Evolutionary conservation across 2,329 filamentous ascomycete genomes (phyloP).

Genomic region (Ceratocystis ficicola): DNA sequence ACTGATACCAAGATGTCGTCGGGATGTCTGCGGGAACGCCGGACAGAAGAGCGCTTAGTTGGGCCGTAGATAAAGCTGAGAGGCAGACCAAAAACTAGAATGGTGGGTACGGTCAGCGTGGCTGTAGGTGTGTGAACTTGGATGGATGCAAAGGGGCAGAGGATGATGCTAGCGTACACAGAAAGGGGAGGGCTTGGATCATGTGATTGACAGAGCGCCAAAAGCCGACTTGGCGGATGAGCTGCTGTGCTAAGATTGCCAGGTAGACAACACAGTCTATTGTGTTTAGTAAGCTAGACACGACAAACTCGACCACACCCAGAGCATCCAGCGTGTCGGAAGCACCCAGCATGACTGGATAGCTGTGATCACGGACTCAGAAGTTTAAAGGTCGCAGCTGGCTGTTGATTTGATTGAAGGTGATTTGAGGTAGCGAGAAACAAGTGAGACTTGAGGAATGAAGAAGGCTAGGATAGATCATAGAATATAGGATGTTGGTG

Average conservation of each 20-base stretch:
- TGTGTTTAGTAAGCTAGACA: background rate
- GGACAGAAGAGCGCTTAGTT: slow-evolving; percentile 14
- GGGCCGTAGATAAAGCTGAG: slow-evolving; percentile 17
- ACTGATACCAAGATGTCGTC: slow-evolving; percentile 20
- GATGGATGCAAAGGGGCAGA: background rate
- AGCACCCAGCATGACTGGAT: background rate
- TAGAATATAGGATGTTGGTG: background rate
- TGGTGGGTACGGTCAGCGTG: slow-evolving; percentile 15
- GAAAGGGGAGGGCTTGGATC: slow-evolving; percentile 50
- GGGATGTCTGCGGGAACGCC: slow-evolving; percentile 14
- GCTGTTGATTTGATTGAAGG: background rate
- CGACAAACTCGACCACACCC: background rate
- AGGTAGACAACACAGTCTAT: slow-evolving; percentile 17
- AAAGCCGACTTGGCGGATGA: slow-evolving; percentile 18
- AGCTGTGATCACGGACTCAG: background rate
- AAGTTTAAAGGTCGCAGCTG: background rate
- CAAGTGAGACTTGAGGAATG: background rate
- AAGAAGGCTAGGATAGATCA: background rate
- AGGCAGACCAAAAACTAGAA: slow-evolving; percentile 16
- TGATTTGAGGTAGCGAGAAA: background rate
- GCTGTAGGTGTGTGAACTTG: background rate
- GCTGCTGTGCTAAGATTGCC: slow-evolving; percentile 17
- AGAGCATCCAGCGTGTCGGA: background rate
- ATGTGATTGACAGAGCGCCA: slow-evolving; percentile 7
- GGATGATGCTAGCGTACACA: slow-evolving; percentile 39